Evolutionary conservation across 345 rosid species (phyloP).

Genomic region (Orychophragmus violaceus): DNA sequence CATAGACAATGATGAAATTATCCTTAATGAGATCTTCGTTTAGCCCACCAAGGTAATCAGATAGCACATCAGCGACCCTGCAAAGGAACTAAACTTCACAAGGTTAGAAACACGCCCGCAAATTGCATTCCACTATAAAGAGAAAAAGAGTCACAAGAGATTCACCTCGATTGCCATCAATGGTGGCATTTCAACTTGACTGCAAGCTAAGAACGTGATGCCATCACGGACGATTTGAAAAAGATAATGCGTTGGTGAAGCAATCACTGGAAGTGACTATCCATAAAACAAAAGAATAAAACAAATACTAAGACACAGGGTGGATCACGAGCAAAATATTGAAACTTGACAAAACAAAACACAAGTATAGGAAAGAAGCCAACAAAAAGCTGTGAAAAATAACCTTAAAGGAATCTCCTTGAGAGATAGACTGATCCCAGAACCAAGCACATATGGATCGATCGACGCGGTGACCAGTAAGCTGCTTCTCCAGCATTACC

Average conservation of each 20-base stretch:
- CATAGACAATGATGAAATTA: slow-evolving; percentile 90
- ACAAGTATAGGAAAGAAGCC: not conserved
- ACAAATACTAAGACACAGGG: not conserved
- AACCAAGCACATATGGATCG: slow-evolving; percentile 94
- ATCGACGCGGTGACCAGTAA: slow-evolving; percentile 89
- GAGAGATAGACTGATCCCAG: slow-evolving; percentile 78
- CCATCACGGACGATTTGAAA: slow-evolving; percentile 88
- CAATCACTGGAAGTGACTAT: slow-evolving; percentile 75
- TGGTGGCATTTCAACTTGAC: slow-evolving; percentile 98
- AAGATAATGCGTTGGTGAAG: slow-evolving; percentile 92
- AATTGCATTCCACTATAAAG: not conserved
- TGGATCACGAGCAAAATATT: slow-evolving; percentile 1
- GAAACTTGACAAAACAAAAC: not conserved
- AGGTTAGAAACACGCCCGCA: slow-evolving; percentile 13
- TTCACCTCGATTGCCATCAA: slow-evolving; percentile 93
- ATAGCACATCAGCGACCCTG: slow-evolving; percentile 83
- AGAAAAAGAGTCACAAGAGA: not conserved
- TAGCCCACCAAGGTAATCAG: slow-evolving; percentile 89
- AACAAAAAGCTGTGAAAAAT: too few relatives aligned
- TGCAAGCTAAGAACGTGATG: slow-evolving; percentile 85
- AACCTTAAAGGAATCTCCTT: slow-evolving; percentile 75
- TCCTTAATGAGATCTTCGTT: slow-evolving; percentile 92
- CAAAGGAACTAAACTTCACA: slow-evolving; percentile 63
- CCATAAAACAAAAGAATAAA: not conserved
- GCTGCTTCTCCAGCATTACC: slow-evolving; percentile 96